Evolutionary conservation across 2,329 filamentous ascomycete species (phyloP).

Genomic region (Alternaria sp.): DNA sequence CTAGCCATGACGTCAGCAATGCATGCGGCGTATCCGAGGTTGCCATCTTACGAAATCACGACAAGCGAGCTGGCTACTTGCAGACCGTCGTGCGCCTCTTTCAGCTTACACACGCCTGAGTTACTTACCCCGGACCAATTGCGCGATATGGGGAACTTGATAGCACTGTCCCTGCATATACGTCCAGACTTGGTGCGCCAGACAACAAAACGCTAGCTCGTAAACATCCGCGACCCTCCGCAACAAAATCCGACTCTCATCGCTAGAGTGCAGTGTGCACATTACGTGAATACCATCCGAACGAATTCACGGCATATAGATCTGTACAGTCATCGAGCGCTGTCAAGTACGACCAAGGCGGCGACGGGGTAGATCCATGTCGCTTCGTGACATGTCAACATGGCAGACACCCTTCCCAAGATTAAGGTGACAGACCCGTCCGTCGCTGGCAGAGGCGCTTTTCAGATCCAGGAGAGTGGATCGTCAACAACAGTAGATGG

Average conservation of each 20-base stretch:
- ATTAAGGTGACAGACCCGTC: constrained; percentile 57
- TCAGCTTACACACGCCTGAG: constrained; percentile 1
- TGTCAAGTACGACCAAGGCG: not conserved
- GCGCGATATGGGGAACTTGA: constrained; percentile 10
- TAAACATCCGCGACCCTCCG: constrained; percentile 27
- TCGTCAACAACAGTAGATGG: constrained; percentile 36
- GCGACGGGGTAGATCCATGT: constrained; percentile 22
- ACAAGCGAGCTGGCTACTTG: constrained; percentile 10
- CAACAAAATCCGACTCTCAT: constrained; percentile 10
- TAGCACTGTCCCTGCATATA: constrained; percentile 9
- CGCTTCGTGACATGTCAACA: constrained; percentile 27
- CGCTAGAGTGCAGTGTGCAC: not conserved
- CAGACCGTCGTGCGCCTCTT: constrained; percentile 9
- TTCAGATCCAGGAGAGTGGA: constrained; percentile 39
- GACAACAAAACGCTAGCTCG: constrained; percentile 15
- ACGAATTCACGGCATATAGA: not conserved
- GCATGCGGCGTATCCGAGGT: constrained; percentile 1
- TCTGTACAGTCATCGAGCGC: not conserved
- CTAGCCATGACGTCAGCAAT: constrained; percentile 11
- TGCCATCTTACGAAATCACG: not conserved
- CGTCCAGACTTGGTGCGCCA: constrained; percentile 14
- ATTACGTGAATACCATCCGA: not conserved
- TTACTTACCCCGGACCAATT: not conserved
- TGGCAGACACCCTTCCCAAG: constrained; percentile 52
- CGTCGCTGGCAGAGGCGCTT: constrained; percentile 40